Evolutionary conservation across 768 basidiomycete species (phyloP).

Genomic region (Cyathus striatus): DNA sequence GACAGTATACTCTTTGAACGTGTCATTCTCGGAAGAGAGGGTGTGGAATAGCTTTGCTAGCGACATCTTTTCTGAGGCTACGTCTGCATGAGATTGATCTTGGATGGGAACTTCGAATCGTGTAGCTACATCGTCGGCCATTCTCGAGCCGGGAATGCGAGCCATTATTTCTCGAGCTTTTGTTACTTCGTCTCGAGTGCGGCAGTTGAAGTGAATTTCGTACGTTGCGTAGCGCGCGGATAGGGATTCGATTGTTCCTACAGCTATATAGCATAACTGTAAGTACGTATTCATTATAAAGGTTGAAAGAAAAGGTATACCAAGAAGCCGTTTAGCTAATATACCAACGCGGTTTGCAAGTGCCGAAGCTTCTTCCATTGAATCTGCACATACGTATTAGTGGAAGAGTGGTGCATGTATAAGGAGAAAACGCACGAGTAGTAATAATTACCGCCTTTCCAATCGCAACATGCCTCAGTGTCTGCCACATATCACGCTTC

Average conservation of each 20-base stretch:
- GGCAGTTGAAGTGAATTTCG: conserved; percentile 72
- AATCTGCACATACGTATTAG: conserved; percentile 8
- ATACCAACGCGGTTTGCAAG: conserved; percentile 19
- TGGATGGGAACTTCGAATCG: conserved; percentile 68
- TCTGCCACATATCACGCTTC: conserved; percentile 72
- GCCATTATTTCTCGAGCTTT: conserved; percentile 59
- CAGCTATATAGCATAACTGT: not conserved
- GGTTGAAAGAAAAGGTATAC: conserved; percentile 5
- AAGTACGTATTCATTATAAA: conserved; percentile 5
- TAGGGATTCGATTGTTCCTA: conserved; percentile 37
- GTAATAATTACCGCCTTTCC: conserved; percentile 63
- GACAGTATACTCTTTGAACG: conserved; percentile 66
- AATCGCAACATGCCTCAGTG: conserved; percentile 47
- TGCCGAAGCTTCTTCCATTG: conserved; percentile 21
- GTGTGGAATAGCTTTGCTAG: conserved; percentile 56
- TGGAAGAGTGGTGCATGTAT: conserved; percentile 21
- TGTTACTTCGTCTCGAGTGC: conserved; percentile 52
- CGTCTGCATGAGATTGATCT: conserved; percentile 14
- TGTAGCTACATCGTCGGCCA: conserved; percentile 71
- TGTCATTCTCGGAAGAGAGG: conserved; percentile 44
- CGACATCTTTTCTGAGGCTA: too few species aligned
- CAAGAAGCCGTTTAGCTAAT: conserved; percentile 15
- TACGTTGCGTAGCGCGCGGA: conserved; percentile 67
- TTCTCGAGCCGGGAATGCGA: conserved; percentile 51
- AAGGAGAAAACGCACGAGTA: conserved; percentile 50